Conservation (phyloP, 1,284 basidiomycete genomes). For the Malassezia obtusa region DNA sequence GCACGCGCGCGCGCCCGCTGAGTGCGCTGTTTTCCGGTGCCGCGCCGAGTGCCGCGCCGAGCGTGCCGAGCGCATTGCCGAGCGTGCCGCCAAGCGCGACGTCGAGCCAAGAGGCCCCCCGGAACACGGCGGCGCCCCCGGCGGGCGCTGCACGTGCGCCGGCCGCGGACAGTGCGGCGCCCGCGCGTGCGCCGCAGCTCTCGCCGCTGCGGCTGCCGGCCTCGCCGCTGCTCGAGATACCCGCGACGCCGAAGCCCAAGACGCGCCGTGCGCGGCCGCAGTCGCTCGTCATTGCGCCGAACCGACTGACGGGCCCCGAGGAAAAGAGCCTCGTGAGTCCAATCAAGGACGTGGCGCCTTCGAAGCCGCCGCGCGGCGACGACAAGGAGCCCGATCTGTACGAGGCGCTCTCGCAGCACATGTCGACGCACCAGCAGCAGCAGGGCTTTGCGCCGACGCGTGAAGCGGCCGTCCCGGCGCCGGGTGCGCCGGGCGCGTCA, state of each 20-base stretch:
- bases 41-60: too few species aligned
- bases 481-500: conserved; percentile 6
- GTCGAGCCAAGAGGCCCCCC: too few species aligned
- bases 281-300: background rate
- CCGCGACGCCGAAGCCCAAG: background rate
- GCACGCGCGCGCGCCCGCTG: too few species aligned
- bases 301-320: background rate
- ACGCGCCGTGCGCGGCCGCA: background rate
- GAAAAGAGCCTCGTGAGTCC: background rate
- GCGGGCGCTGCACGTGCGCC: background rate
- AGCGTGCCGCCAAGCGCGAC: too few species aligned
- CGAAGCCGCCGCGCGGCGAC: too few species aligned
- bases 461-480: background rate
- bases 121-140: background rate
- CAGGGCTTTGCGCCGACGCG: conserved; percentile 9
- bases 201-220: background rate
- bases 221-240: background rate
- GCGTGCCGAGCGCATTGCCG: too few species aligned
- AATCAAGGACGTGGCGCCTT: background rate
- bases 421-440: conserved; percentile 18
- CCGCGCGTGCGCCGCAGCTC: background rate
- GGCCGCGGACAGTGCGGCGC: background rate
- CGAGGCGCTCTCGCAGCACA: conserved; percentile 4
- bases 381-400: background rate
- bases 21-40: too few species aligned